Evolutionary conservation across 2,329 filamentous ascomycete genomes (phyloP).

Genomic region (Sporothrix inflata): DNA sequence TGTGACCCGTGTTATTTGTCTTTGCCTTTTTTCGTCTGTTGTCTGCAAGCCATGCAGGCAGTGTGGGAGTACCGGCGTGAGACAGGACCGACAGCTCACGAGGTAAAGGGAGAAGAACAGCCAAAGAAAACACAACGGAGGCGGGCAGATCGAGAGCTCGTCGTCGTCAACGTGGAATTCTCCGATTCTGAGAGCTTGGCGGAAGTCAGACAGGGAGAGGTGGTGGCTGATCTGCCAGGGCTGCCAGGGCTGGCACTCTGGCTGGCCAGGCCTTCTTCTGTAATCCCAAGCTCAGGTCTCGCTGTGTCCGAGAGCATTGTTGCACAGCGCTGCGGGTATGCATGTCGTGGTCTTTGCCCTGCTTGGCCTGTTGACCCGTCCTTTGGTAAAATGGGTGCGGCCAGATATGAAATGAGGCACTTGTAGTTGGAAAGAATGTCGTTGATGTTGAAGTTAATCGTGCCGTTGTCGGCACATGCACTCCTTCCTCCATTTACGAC

Average conservation of each 20-base stretch:
- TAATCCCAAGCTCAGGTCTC: neutral
- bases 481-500: neutral
- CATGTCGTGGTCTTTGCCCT: neutral
- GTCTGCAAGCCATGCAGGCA: neutral
- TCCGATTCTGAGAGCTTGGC: neutral
- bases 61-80: conserved; percentile 16
- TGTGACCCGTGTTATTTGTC: neutral
- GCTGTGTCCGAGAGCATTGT: conserved; percentile 1
- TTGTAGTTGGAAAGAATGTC: neutral
- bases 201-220: neutral
- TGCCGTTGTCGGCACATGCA: neutral
- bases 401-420: neutral
- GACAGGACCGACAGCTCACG: neutral
- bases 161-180: neutral
- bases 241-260: conserved; percentile 1
- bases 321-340: neutral
- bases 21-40: conserved; percentile 4
- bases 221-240: conserved; percentile 9
- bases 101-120: neutral
- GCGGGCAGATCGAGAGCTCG: neutral
- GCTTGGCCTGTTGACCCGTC: neutral
- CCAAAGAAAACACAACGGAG: neutral
- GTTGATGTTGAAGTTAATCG: neutral
- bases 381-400: neutral
- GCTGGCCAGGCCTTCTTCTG: neutral